Evolutionary conservation across 768 basidiomycete genomes (phyloP), one percentile per base, ranked within the genome.

Genomic region (Pulveroboletus sp.): DNA sequence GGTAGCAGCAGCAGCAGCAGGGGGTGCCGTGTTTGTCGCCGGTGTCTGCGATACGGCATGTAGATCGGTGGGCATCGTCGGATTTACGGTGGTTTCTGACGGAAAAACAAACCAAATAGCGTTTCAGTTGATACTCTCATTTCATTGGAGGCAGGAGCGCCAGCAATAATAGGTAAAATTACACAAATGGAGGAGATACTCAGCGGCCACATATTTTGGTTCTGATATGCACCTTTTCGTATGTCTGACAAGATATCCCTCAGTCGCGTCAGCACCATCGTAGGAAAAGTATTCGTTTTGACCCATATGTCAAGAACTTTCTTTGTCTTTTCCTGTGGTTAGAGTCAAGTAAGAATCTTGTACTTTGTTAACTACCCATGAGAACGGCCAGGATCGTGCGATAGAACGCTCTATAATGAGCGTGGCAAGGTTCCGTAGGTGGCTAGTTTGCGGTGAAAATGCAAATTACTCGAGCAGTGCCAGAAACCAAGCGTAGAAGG

Each of bases 271-370:
- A 94, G 72, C 65, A 89, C 81, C 59, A 77, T 65, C 61, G 83
- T 65, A 49, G 93, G 86, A 73, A 99, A 99, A 41, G 95, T 95
- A 69, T 77, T 81, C 50, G 84, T 81, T 69, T 94, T 95, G 61
- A 78, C 79, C 95, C 95, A 99, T 62, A 99, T 97, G 72, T 97
- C 97, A 70, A 95, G 82, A 63, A 99, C 84, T 71, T 98, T 98
- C 77, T 87, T 87, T 39, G 90, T 80, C 74, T 99, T 99, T 76
- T 97, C 95, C 94, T 97, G 76, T 70, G 65, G 50, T 64, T 52
- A 55, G 52, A 70, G 59, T 62, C 62, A 61, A 56, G 63, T 68
- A 66, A 69, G 59, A 64, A 64, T 47, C 47, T 53, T 53, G 57
- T 58, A 55, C 54, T 49, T 58, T 53, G 75, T 81, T 69, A 51